Evolutionary conservation across 148 eudicot genomes (phyloP).

Genomic region (Amaranthus cruentus): DNA sequence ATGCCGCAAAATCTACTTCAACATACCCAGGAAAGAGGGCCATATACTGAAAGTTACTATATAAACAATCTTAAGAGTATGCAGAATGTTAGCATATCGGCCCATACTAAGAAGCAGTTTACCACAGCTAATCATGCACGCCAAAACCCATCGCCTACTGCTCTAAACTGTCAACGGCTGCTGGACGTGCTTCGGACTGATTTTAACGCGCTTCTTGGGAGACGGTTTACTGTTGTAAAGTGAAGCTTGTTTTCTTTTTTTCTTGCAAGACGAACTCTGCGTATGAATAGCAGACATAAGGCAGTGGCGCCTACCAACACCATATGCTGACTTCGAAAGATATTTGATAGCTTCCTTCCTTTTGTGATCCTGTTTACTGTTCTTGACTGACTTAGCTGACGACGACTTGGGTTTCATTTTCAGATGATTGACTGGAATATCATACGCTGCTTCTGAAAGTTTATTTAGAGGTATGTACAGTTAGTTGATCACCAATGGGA

Average conservation of each 20-base stretch:
- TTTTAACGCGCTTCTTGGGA: conserved; percentile 19
- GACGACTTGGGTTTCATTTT: conserved; percentile 25
- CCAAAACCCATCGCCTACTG: neutral
- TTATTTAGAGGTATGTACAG: conserved; percentile 10
- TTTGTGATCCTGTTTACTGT: conserved; percentile 32
- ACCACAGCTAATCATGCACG: neutral
- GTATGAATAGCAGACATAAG: conserved; percentile 15
- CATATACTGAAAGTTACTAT: neutral
- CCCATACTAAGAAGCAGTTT: neutral
- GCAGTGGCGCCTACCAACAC: conserved; percentile 11
- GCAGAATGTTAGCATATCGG: too few relatives aligned
- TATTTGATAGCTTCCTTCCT: conserved; percentile 41
- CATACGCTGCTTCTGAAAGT: conserved; percentile 31
- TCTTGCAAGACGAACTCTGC: conserved; percentile 17
- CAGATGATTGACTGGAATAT: conserved; percentile 30
- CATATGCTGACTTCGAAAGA: conserved; percentile 18
- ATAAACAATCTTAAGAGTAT: too few relatives aligned
- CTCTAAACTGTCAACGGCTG: conserved; percentile 13
- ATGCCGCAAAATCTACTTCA: neutral
- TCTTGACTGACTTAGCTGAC: conserved; percentile 33
- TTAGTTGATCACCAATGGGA: conserved; percentile 18
- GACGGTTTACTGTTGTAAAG: neutral
- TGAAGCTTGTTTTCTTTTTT: conserved; percentile 16
- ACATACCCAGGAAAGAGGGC: neutral
- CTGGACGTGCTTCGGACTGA: conserved; percentile 11